Evolutionary conservation across 805 yeast species (phyloP), one percentile per base, ranked within the genome.

Genomic region (Candida dajiaensis): DNA sequence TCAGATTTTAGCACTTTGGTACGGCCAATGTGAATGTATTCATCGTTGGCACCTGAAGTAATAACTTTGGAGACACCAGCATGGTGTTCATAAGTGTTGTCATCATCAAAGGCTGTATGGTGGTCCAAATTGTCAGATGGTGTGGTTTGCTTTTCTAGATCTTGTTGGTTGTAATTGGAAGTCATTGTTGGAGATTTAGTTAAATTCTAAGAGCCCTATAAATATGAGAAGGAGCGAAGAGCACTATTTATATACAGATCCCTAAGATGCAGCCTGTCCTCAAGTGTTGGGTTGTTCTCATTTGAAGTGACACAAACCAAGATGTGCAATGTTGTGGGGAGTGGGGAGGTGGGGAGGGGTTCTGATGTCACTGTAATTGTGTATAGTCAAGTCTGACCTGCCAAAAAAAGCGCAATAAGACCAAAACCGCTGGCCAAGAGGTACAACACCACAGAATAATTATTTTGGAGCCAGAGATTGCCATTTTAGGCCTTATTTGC

Each of bases 1-100:
- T 85, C 90, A 44, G 72, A 63, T 55, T 74, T 77, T 46, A 78
- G 71, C 50, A 83, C 88, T 63, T 77, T 81, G 51, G 83, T 81
- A 56, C 80, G 74, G 4, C 96, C 96, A 53, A 88, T 77, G 51
- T 71, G 78, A 47, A 88, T 72, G 60, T 78, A 81, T 40, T 83
- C 84, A 38, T 80, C 80, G 55, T 81, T 83, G 3, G 62, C 68
- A 18, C 74, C 76, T 6, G 65, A 51, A 3, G 70, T 67, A 49
- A 52, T 59, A 23, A 70, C 58, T 46, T 59, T 63, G 10, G 60
- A 43, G 16, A 62, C 55, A 11, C 43, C 50, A n/a, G 11, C 15
- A 11, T 22, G 20, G 6, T 44, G 48, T 1, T 38, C 50, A 2
- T 44, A 45, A 13, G 26, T 6, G 25, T 22, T 6, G 6, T 22